Base-by-base conservation (phyloP, 768 basidiomycete species). In the Phlebiopsis gigantea region DNA sequence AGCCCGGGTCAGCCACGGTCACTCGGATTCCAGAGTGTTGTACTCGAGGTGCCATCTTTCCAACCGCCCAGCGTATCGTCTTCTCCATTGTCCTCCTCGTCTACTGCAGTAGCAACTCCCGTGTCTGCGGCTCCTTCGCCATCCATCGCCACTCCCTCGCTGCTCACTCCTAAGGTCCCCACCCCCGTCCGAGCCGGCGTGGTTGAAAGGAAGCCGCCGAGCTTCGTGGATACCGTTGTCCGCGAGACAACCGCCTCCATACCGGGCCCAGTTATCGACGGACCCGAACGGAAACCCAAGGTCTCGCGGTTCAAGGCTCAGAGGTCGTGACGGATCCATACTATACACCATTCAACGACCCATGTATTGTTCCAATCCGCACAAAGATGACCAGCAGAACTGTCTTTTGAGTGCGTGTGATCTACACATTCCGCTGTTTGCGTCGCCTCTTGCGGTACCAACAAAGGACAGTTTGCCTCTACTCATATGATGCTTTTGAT, bases 301-400 rank as follows among this genome's bases (percentile, higher is more conserved):
- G 54, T 59, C 1, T 59, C 58, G 9, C 19, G 53, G 41, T 59
- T 59, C 46, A 55, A 49, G 46, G 58, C 58, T 22, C 45, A 55
- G 26, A 59, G 58, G 43, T 45, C 51, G 17, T 58, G 53, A 58
- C 21, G 8, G 31, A 39, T 19, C 10, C 21, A 19, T 45, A 19
- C 44, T 45, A 19, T 45, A 2, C 17, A n/a, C n/a, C n/a, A n/a
- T n/a, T n/a, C n/a, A n/a, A n/a, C n/a, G n/a, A n/a, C n/a, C n/a
- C n/a, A n/a, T n/a, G n/a, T n/a, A n/a, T n/a, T n/a, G n/a, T n/a
- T n/a, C n/a, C n/a, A n/a, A n/a, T n/a, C n/a, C n/a, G n/a, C n/a
- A n/a, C n/a, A n/a, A n/a, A n/a, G n/a, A n/a, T n/a, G 9, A 46
- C 5, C 43, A 44, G 43, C 26, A 46, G 9, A 46, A 22, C n/a